A percentile compares a stretch with the other conserved stretches of the same genome.
phyloP scores from a whole-genome alignment of 805 yeast genomes.

The Candida ovalis region DNA sequence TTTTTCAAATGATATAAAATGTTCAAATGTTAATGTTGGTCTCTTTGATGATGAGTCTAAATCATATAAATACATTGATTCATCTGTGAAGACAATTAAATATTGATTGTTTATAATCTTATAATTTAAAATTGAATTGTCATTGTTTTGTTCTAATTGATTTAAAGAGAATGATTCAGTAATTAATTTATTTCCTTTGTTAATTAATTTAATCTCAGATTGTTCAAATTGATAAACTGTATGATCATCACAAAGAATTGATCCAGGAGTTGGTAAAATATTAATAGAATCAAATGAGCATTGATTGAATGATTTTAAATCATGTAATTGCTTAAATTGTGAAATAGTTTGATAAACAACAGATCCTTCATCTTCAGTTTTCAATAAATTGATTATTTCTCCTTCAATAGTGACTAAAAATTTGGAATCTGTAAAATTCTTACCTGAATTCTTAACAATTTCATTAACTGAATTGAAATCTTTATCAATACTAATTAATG shows the following conservation, averaged over 20 bases:
- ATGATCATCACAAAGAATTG: constrained; percentile 11
- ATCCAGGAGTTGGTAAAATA: constrained; percentile 2
- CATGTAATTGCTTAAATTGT: neutral
- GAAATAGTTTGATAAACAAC: neutral
- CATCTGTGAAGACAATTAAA: constrained; percentile 14
- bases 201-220: constrained; percentile 6
- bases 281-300: constrained; percentile 11
- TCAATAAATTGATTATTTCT: constrained; percentile 4
- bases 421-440: constrained; percentile 1
- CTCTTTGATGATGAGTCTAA: constrained; percentile 7
- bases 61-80: constrained; percentile 18
- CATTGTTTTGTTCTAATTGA: neutral
- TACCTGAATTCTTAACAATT: neutral
- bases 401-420: constrained; percentile 8
- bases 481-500: constrained; percentile 6
- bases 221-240: constrained; percentile 10
- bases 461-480: neutral
- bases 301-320: constrained; percentile 3
- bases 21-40: constrained; percentile 1
- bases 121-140: constrained; percentile 2
- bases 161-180: constrained; percentile 1
- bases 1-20: constrained; percentile 18
- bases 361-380: neutral
- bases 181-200: constrained; percentile 3
- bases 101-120: constrained; percentile 15